Conservation (phyloP, 768 basidiomycete species). For the Lenzites betulinus region DNA sequence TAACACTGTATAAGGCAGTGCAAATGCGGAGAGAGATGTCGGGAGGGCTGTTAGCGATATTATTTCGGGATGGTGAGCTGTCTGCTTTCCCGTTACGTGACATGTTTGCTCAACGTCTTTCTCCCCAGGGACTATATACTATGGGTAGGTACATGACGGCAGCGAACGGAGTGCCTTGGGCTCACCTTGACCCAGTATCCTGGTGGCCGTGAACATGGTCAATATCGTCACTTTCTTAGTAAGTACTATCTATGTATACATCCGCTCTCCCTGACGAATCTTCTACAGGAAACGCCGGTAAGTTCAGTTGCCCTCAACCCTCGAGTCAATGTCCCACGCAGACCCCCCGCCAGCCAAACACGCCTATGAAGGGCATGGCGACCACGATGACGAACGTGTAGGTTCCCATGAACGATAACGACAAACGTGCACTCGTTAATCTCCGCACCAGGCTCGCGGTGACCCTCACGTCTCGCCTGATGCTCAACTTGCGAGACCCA, state of each 20-base stretch:
- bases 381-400: conserved; percentile 16
- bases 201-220: conserved; percentile 14
- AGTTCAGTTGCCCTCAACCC: background rate
- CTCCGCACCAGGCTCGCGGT: background rate
- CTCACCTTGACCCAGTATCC: background rate
- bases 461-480: conserved; percentile 10
- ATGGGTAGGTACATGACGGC: background rate
- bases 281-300: conserved; percentile 6
- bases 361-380: conserved; percentile 13
- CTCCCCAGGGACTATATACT: conserved; percentile 8
- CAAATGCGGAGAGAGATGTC: conserved; percentile 8
- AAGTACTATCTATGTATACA: background rate
- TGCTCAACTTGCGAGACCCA: conserved; percentile 10
- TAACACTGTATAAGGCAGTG: conserved; percentile 15
- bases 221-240: conserved; percentile 16
- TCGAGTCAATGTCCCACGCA: background rate
- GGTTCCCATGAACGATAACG: background rate
- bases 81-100: background rate
- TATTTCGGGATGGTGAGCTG: conserved; percentile 9
- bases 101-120: background rate
- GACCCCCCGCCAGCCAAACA: background rate
- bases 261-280: no score
- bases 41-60: background rate
- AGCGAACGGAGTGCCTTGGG: background rate
- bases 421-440: background rate